Evolutionary conservation across 768 basidiomycete species (phyloP).

Genomic region (Termitomyces sp.): DNA sequence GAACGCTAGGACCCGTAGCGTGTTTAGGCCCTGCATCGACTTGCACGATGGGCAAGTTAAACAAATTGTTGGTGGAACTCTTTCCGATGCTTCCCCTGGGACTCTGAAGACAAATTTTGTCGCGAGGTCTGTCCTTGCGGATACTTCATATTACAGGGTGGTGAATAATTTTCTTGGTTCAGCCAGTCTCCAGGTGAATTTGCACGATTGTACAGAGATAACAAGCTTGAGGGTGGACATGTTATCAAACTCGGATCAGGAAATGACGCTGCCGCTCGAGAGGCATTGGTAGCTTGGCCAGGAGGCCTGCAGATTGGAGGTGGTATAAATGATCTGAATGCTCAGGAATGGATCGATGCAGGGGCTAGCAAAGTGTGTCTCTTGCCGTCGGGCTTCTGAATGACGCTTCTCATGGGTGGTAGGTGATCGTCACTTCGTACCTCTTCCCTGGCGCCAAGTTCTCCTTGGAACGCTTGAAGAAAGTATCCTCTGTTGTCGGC

Average conservation of each 20-base stretch:
- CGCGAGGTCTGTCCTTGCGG: conserved; percentile 56
- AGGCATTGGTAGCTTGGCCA: conserved; percentile 84
- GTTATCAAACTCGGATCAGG: conserved; percentile 92
- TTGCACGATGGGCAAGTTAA: conserved; percentile 95
- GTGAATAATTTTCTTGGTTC: background rate
- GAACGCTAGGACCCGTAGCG: conserved; percentile 40
- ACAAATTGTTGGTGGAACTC: conserved; percentile 95
- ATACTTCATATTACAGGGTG: conserved; percentile 11
- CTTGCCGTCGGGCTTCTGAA: background rate
- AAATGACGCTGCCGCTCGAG: conserved; percentile 85
- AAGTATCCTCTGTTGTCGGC: conserved; percentile 61
- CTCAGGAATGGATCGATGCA: conserved; percentile 76
- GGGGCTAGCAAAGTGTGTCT: conserved; percentile 80
- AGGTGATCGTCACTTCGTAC: conserved; percentile 98
- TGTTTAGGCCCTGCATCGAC: conserved; percentile 94
- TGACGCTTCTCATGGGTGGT: conserved; percentile 6
- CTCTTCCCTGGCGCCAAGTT: conserved; percentile 87
- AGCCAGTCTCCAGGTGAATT: conserved; percentile 81
- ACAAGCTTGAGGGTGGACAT: conserved; percentile 82
- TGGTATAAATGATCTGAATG: conserved; percentile 82
- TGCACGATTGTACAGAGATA: conserved; percentile 68
- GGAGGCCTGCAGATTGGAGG: conserved; percentile 89
- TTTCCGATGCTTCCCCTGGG: conserved; percentile 63
- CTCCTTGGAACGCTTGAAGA: conserved; percentile 64
- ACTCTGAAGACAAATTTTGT: conserved; percentile 86